Evolutionary conservation across 371 early-diverging fungal species (phyloP).

Genomic region (Blakeslea trispora): DNA sequence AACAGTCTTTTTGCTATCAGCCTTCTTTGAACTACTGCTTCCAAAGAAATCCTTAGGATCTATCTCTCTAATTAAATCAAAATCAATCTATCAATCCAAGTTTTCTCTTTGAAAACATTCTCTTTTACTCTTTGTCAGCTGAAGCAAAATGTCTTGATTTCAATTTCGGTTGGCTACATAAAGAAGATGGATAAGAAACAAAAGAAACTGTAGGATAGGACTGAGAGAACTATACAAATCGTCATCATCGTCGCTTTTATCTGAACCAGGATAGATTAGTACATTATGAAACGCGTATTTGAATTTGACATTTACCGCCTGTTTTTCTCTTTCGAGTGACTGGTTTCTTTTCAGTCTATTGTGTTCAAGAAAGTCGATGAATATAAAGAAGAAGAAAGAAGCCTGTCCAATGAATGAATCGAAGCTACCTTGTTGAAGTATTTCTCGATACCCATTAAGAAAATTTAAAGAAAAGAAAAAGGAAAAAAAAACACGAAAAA

Average conservation of each 20-base stretch:
- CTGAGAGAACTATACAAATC: no score
- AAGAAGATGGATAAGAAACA: no score
- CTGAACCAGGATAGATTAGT: no score
- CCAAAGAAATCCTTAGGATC: slow-evolving; percentile 15
- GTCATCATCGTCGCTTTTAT: neutral
- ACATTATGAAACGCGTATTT: neutral
- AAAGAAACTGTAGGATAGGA: no score
- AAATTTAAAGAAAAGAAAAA: neutral
- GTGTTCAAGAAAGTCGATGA: no score
- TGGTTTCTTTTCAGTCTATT: slow-evolving; percentile 9
- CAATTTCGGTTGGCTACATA: slow-evolving; percentile 3
- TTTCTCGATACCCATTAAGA: neutral
- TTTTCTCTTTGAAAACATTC: no score
- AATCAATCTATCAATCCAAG: neutral
- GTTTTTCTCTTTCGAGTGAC: slow-evolving; percentile 11
- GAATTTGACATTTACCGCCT: neutral
- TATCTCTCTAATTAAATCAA: neutral
- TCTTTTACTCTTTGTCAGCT: slow-evolving; percentile 3
- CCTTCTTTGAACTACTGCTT: no score
- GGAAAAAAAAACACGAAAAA: neutral
- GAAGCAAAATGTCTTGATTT: slow-evolving; percentile 1
- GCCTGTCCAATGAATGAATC: no score
- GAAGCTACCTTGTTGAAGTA: neutral
- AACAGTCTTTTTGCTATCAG: neutral
- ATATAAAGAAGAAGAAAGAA: no score